Evolutionary conservation across 768 basidiomycete genomes (phyloP), one percentile per base, ranked within the genome.

Genomic region (Lentinula sp.): DNA sequence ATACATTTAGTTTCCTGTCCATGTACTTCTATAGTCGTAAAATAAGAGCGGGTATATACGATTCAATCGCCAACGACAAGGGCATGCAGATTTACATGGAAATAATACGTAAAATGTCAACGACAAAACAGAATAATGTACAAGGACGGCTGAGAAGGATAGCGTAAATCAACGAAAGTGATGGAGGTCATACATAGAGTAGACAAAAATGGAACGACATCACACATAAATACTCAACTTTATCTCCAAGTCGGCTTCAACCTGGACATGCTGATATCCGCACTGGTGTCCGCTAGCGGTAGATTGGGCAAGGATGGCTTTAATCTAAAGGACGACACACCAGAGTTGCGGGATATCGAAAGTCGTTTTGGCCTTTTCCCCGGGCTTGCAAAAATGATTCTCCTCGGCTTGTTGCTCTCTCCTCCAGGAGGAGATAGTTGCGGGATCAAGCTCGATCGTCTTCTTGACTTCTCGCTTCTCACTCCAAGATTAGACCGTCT

Each of bases 401-500:
- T 73, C 63, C 83, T 68, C 66, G 75, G 65, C 32, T 74, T 75
- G 16, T 59, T 73, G 39, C 65, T 70, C 62, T 81, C 81, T 37
- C 71, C 75, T 28, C 68, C 69, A 46, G 69, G 74, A n/a, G 80
- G 77, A 15, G 84, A 81, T 53, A 84, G 79, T 63, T 85, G 83
- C n/a, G 87, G 87, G 63, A 93, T 90, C 77, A 91, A 73, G 68
- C 92, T 94, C 42, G 91, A 92, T 61, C 91, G 81, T 61, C 92
- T 78, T 62, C 90, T 77, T 13, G 74, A 73, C 71, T 89, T 90
- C 71, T 93, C 92, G 62, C 75, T 79, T 39, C 92, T 85, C 70
- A 86, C 82, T 4, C 91, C 92, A 60, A 91, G 82, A 66, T 86
- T 87, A 23, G 92, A 93, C 42, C 87, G 81, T 62, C 88, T 77